These are phyloP conservation scores for Mycosphaerella sp. DNA, from an alignment of 2,329 filamentous ascomycete species.

Conservation along the genomic window DNA sequence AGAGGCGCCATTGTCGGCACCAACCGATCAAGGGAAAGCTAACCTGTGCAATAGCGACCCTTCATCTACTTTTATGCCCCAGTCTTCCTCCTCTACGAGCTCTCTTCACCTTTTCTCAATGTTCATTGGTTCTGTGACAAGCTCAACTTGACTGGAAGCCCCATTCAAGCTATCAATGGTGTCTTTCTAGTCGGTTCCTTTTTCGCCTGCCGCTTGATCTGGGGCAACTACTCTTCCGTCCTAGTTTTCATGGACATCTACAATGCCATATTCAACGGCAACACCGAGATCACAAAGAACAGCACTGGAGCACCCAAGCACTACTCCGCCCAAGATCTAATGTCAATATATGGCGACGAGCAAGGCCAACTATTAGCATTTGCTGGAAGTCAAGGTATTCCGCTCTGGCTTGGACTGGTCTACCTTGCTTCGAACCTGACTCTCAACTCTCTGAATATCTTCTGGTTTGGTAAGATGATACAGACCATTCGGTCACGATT, in stretches of 20 bases:
- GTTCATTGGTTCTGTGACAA: slow-evolving; percentile 93
- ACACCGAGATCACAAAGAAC: slow-evolving; percentile 18
- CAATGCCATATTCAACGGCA: slow-evolving; percentile 35
- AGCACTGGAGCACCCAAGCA: slow-evolving; percentile 14
- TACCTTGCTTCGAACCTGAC: slow-evolving; percentile 66
- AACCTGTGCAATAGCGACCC: slow-evolving; percentile 52
- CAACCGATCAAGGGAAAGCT: slow-evolving; percentile 1
- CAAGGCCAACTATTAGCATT: slow-evolving; percentile 27
- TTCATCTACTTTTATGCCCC: slow-evolving; percentile 78
- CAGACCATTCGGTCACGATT: slow-evolving; percentile 71
- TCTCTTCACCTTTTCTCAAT: slow-evolving; percentile 78
- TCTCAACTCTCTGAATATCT: slow-evolving; percentile 71
- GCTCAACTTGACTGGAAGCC: slow-evolving; percentile 68
- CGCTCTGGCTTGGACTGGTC: slow-evolving; percentile 60
- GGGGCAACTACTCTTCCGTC: slow-evolving; percentile 62
- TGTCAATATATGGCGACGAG: slow-evolving; percentile 23
- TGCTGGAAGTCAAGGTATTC: slow-evolving; percentile 41
- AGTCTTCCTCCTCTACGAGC: slow-evolving; percentile 79
- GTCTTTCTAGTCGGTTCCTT: slow-evolving; percentile 65
- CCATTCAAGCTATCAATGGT: slow-evolving; percentile 70
- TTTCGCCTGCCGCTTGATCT: slow-evolving; percentile 69
- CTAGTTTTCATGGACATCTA: slow-evolving; percentile 65
- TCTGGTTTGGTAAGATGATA: slow-evolving; percentile 87
- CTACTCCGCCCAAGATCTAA: slow-evolving; percentile 17
- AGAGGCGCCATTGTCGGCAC: background rate